Percentiles rank a stretch among this genome's conserved stretches.
phyloP scores from a whole-genome alignment of 2,329 filamentous ascomycete genomes.

The Ophiostoma himal-ulmi region DNA sequence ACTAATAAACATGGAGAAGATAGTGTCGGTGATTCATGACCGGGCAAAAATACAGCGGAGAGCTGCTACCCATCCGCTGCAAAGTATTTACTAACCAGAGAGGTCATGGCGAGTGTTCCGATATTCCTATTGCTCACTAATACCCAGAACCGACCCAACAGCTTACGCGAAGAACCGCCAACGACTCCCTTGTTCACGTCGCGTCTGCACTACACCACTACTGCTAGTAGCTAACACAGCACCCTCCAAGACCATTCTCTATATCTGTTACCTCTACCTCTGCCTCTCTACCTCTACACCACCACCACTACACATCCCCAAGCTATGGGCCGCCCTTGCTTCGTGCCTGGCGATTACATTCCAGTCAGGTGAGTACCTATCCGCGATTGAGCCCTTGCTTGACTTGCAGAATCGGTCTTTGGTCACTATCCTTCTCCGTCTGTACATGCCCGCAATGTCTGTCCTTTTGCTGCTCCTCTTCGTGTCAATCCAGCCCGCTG shows the following conservation, averaged over 20 bases:
- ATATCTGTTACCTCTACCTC: background rate
- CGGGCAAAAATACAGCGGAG: background rate
- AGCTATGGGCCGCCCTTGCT: slow-evolving; percentile 4
- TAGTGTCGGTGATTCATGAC: background rate
- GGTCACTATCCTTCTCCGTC: background rate
- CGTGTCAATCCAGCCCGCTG: slow-evolving; percentile 7
- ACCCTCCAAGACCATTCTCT: background rate
- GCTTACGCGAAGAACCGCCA: slow-evolving; percentile 4
- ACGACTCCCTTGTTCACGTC: slow-evolving; percentile 12
- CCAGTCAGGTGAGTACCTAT: background rate
- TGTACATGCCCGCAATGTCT: background rate
- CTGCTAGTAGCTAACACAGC: background rate
- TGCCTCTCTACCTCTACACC: background rate
- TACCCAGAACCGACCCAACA: background rate
- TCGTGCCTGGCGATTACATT: slow-evolving; percentile 6
- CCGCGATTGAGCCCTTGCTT: slow-evolving; percentile 5
- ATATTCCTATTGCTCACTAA: background rate
- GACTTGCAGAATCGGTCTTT: background rate
- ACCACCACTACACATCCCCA: background rate
- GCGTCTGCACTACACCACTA: background rate
- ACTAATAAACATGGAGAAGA: background rate
- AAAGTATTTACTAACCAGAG: background rate
- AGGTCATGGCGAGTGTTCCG: background rate
- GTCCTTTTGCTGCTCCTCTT: slow-evolving; percentile 1
- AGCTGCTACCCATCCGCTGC: background rate